Base-by-base conservation (phyloP, 257 asterid genomes). In the Solanum clarkiae region DNA sequence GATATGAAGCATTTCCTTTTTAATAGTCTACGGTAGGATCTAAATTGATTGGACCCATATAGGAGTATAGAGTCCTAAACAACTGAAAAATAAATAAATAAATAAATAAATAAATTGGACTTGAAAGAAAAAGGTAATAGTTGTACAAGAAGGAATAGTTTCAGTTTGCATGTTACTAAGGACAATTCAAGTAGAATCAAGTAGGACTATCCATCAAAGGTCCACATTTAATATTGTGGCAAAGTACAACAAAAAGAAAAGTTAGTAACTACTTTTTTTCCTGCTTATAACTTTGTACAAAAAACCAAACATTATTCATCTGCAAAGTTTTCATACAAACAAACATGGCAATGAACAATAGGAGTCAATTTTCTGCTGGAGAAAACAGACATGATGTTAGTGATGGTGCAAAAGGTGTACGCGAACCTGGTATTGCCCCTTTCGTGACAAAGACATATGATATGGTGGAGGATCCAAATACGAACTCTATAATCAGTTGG, bases 381-480 rank as follows among this genome's bases (percentile, higher is more conserved):
- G 36, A 71, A 71, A 44, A 10, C 4, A 3, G 1, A 44, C 29
- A 69, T 36, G 49, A 55, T 18, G 42, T 10, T 45, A 0, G 57
- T 72, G 60, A 44, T 74, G 44, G 60, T 82, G 56, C 45, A 44
- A 24, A 36, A 44, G 83, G 86, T 54, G 72, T 57, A 26, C 74
- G 86, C 49, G 40, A 60, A 16, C 54, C 56, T n/a, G 75, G 75
- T 17, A 90, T 90, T 15, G 89, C 97, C 7, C 91, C 91, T 16
- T 94, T 92, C 91, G 85, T 93, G 90, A 80, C 84, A n/a, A 94
- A 90, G 86, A 86, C 90, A 1, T 90, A 74, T 6, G 68, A 32
- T 12, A 94, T 94, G 22, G 97, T 91, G 74, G 91, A 90, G 65
- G 95, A 94, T 88, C 91, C 95, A 18, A 56, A 60, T 56, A 85